Evolutionary conservation across 2,329 filamentous ascomycete species (phyloP).

Genomic region (Diaporthe longicolla): DNA sequence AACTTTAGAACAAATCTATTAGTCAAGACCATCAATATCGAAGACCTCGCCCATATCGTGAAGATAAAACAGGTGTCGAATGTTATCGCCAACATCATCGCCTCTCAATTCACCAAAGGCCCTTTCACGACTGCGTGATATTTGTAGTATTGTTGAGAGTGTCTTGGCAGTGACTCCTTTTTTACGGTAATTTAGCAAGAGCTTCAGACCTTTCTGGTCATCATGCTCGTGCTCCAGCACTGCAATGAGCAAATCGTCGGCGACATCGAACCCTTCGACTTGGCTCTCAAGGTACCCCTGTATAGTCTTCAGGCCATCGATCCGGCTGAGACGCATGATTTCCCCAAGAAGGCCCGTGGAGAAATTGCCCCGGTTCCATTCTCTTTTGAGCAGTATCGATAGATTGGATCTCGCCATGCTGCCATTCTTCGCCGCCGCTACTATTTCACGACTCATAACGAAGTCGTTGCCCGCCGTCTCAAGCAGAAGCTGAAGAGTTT

Average conservation of each 20-base stretch:
- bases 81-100: neutral
- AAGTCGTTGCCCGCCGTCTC: neutral
- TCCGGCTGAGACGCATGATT: neutral
- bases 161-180: neutral
- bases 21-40: neutral
- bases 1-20: neutral
- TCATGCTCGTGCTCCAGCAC: neutral
- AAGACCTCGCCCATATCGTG: neutral
- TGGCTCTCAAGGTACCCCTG: neutral
- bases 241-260: neutral
- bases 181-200: neutral
- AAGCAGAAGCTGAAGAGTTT: neutral
- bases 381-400: neutral
- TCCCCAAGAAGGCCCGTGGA: neutral
- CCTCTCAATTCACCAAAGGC: neutral
- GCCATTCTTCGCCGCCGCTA: neutral
- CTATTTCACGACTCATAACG: neutral
- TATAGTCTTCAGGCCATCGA: neutral
- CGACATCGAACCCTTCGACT: neutral
- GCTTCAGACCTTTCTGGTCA: neutral
- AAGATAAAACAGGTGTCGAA: neutral
- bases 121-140: neutral
- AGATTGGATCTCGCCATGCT: neutral
- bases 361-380: neutral
- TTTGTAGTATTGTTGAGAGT: neutral